Base-by-base conservation (phyloP, 2,329 filamentous ascomycete species). In the Colletotrichum sp. region DNA sequence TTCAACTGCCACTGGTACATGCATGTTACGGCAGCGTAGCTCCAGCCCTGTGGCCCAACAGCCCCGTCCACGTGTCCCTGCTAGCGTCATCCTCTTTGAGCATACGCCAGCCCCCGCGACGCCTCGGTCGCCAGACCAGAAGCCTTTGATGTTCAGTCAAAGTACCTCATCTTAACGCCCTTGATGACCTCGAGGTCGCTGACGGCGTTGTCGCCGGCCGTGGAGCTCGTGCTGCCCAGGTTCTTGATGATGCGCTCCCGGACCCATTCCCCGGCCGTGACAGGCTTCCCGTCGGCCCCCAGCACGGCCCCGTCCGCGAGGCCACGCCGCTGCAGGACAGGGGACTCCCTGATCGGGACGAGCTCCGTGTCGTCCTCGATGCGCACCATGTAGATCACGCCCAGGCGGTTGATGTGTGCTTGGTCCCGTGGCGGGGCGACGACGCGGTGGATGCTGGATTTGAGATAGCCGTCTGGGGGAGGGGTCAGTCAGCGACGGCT, bases 301-400 rank as follows among this genome's bases (percentile, higher is more conserved):
- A 80, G 52, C 10, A 77, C 62, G 16, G 75, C 78, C 4, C 72
- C 75, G 7, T 78, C 77, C 36, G 79, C 64, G 18, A 79, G 73
- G 9, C 83, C 82, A 32, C 80, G 60, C 21, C 86, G 81, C 30
- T 81, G 80, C 60, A 89, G 73, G 24, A 83, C 77, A 1, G 79
- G 80, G 12, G 78, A 81, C 72, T 84, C 77, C 12, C 71, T 57
- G 0, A 84, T 78, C 1, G 82, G 79, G 3, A 81, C 78, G 64
- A 85, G 68, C 18, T 81, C 78, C 32, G 82, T 77, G 26, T 81
- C 74, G 59, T 83, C 82, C 21, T 82, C 80, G 26, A 79, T 87
- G 80, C 86, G 83, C 8, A 87, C 88, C 80, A 89, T 88, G 69
- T 88, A 89, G 62, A 89, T 77, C 10, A 89, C 79, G 0, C 88